Evolutionary conservation across 2,329 filamentous ascomycete species (phyloP).

Genomic region (Monosporascus sp.): DNA sequence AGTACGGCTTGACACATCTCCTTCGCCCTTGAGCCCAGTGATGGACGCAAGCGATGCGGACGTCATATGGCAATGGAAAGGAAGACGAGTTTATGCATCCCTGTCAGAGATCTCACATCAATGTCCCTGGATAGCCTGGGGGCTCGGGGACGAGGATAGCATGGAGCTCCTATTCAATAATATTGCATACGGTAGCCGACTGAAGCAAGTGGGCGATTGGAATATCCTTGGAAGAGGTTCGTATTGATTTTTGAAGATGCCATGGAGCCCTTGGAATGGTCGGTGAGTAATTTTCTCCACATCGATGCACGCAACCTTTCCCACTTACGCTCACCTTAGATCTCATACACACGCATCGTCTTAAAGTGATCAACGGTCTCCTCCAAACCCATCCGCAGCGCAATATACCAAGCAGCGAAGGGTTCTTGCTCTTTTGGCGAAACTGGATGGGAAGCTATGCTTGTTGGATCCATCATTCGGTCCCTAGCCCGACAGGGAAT

Average conservation of each 20-base stretch:
- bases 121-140: not conserved
- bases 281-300: too few species aligned
- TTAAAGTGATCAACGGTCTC: too few species aligned
- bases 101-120: not conserved
- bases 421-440: too few species aligned
- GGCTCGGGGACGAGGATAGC: not conserved
- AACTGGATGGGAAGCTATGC: too few species aligned
- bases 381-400: too few species aligned
- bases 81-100: accelerated
- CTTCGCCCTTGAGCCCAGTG: constrained; percentile 10
- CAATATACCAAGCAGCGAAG: too few species aligned
- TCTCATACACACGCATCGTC: too few species aligned
- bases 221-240: not conserved
- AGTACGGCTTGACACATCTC: constrained; percentile 19
- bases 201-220: not conserved
- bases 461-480: too few species aligned
- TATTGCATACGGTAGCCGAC: not conserved
- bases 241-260: not conserved
- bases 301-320: too few species aligned
- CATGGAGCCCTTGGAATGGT: not conserved
- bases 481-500: too few species aligned
- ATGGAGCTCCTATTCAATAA: not conserved
- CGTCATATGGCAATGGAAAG: too few species aligned
- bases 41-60: not conserved
- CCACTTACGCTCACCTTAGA: too few species aligned